phyloP scores from a whole-genome alignment of 2,329 filamentous ascomycete species.

The Coleophoma crateriformis region DNA sequence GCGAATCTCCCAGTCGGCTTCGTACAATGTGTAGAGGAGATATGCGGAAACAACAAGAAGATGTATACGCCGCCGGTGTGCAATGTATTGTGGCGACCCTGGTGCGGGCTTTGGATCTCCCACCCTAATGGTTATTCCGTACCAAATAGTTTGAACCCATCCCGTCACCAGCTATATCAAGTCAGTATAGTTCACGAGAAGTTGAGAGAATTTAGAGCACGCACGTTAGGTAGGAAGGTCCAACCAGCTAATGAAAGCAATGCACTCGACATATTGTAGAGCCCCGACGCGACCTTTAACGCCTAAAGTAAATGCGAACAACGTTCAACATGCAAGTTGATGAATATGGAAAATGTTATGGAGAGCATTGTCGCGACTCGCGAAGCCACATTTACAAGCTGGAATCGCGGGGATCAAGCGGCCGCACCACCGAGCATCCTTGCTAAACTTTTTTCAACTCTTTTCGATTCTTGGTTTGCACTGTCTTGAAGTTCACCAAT shows the following conservation, averaged over 20 bases:
- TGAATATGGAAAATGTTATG: no score
- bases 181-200: neutral
- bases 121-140: constrained; percentile 82
- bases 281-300: no score
- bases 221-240: constrained; percentile 56
- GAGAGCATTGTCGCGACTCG: neutral
- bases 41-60: constrained; percentile 78
- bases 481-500: neutral
- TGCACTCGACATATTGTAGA: constrained; percentile 1
- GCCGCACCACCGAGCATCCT: constrained; percentile 14
- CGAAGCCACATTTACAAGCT: neutral
- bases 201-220: constrained; percentile 14
- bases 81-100: constrained; percentile 60
- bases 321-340: no score
- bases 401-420: constrained; percentile 2
- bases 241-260: constrained; percentile 53
- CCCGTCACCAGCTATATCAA: constrained; percentile 63
- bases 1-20: constrained; percentile 78
- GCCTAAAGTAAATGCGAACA: no score
- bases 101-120: constrained; percentile 75
- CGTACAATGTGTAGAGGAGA: constrained; percentile 87
- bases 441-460: constrained; percentile 2
- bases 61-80: constrained; percentile 77
- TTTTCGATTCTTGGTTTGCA: no score
- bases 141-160: constrained; percentile 76